Conservation (phyloP, 2,329 filamentous ascomycete genomes). For the Phyllosticta citribraziliensis region DNA sequence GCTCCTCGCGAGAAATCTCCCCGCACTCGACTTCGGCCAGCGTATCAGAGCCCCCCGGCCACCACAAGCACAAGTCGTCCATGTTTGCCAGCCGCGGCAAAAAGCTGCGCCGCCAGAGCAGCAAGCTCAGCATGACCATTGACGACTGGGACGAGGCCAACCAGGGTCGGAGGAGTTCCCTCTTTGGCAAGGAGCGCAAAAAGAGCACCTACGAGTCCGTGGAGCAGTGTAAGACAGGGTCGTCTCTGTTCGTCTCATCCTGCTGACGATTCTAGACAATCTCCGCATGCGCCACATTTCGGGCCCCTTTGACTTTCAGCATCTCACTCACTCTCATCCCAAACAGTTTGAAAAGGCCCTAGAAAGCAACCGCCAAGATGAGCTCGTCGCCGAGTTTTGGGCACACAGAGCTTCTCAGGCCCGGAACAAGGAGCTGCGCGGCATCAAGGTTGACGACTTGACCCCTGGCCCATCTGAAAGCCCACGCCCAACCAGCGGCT, state of each 20-base stretch:
- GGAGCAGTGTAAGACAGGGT: slow-evolving; percentile 18
- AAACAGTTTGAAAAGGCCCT: slow-evolving; percentile 45
- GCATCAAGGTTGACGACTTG: slow-evolving; percentile 43
- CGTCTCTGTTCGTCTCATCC: not conserved
- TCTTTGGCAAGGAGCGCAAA: slow-evolving; percentile 22
- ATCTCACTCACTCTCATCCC: slow-evolving; percentile 50
- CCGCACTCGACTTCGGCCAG: slow-evolving; percentile 14
- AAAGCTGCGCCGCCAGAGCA: slow-evolving; percentile 26
- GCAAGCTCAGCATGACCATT: slow-evolving; percentile 18
- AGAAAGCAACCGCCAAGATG: slow-evolving; percentile 37
- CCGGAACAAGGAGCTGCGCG: slow-evolving; percentile 39
- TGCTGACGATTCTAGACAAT: slow-evolving; percentile 12
- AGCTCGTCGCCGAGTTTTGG: slow-evolving; percentile 45
- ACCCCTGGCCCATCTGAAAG: slow-evolving; percentile 10
- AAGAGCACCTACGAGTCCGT: slow-evolving; percentile 19
- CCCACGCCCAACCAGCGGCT: not conserved
- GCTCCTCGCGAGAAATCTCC: slow-evolving; percentile 19
- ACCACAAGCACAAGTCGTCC: slow-evolving; percentile 23
- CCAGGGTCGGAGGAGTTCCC: slow-evolving; percentile 20
- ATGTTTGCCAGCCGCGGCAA: slow-evolving; percentile 18
- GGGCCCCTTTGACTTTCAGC: slow-evolving; percentile 54
- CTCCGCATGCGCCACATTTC: slow-evolving; percentile 39
- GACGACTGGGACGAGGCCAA: slow-evolving; percentile 21
- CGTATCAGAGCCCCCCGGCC: slow-evolving; percentile 17
- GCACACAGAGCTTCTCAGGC: slow-evolving; percentile 44